Conservation (phyloP, 257 asterid genomes). For the Paulownia fortunei region DNA sequence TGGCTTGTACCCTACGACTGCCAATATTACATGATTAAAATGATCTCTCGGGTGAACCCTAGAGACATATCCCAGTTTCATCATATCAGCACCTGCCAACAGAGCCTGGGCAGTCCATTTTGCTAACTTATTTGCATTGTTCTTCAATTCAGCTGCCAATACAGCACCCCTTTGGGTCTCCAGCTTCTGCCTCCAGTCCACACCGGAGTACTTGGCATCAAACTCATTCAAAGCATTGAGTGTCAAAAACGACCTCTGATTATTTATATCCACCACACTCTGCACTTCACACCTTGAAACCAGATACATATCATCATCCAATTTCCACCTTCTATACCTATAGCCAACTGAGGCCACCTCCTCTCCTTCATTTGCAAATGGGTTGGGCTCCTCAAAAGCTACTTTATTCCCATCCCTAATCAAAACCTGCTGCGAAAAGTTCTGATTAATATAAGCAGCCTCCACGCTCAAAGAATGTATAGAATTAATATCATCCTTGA, state of each 20-base stretch:
- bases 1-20: constrained; percentile 86
- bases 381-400: constrained; percentile 78
- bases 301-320: constrained; percentile 66
- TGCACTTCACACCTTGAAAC: constrained; percentile 86
- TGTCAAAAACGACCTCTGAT: constrained; percentile 73
- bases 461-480: constrained; percentile 75
- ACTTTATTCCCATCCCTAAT: constrained; percentile 74
- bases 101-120: constrained; percentile 90
- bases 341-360: constrained; percentile 83
- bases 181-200: constrained; percentile 89
- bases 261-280: constrained; percentile 68
- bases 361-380: constrained; percentile 82
- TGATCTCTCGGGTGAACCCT: constrained; percentile 92
- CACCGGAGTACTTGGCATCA: constrained; percentile 84
- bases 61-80: constrained; percentile 84
- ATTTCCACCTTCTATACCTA: constrained; percentile 86
- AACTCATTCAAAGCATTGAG: constrained; percentile 83
- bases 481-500: constrained; percentile 81
- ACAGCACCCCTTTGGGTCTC: constrained; percentile 93
- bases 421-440: constrained; percentile 83
- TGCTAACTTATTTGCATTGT: constrained; percentile 81
- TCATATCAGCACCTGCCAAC: constrained; percentile 84
- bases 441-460: constrained; percentile 84
- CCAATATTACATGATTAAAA: constrained; percentile 78
- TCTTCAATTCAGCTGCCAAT: constrained; percentile 83